Evolutionary conservation across 306 rosid genomes (phyloP).

Genomic region (Trifolium fragiferum): DNA sequence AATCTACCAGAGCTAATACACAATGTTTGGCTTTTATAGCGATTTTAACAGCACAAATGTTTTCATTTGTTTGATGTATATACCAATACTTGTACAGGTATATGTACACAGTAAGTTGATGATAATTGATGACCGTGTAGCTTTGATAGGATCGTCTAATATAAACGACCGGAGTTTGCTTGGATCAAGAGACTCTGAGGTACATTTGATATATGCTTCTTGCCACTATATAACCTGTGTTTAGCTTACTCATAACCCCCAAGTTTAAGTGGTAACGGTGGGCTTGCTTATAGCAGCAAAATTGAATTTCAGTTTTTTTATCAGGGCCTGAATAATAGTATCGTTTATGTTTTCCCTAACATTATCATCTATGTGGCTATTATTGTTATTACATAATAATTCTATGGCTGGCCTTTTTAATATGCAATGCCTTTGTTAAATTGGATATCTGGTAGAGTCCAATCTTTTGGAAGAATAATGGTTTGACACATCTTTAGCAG

Average conservation of each 20-base stretch:
- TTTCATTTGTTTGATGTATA: conserved; percentile 35
- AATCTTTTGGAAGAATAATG: not conserved
- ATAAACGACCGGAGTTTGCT: conserved; percentile 95
- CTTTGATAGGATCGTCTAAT: conserved; percentile 92
- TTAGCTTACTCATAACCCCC: not conserved
- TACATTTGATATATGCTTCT: conserved; percentile 39
- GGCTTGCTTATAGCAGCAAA: conserved; percentile 12
- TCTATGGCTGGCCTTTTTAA: not conserved
- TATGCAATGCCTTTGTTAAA: conserved; percentile 17
- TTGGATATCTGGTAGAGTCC: not conserved
- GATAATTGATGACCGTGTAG: conserved; percentile 81
- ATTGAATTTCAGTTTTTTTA: conserved; percentile 12
- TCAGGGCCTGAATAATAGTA: not conserved
- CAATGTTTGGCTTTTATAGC: conserved; percentile 24
- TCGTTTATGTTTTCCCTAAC: not conserved
- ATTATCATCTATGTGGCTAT: not conserved
- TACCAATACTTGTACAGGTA: conserved; percentile 56
- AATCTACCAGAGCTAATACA: conserved; percentile 10
- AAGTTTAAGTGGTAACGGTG: not conserved
- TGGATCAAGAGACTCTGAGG: conserved; percentile 98
- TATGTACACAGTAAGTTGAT: conserved; percentile 95
- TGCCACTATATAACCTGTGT: conserved; percentile 1
- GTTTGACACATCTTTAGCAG: conserved; percentile 5
- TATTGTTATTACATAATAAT: not conserved
- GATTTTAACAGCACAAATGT: not conserved